Conservation (phyloP, 2,329 filamentous ascomycete genomes). For the Lecanicillium sp. region DNA sequence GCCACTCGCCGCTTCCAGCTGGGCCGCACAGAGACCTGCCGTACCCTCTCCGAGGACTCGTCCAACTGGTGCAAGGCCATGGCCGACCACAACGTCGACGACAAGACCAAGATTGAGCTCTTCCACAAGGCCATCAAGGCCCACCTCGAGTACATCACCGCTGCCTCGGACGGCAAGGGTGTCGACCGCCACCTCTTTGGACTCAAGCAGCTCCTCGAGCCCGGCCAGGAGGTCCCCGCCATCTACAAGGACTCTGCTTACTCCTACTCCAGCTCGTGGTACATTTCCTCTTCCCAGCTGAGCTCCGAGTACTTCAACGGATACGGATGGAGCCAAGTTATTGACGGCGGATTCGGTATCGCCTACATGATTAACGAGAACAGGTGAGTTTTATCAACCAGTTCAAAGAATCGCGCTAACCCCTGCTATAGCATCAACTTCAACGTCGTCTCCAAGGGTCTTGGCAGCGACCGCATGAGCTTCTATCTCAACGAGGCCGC, state of each 20-base stretch:
- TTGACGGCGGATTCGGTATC: constrained; percentile 93
- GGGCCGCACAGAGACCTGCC: constrained; percentile 93
- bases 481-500: constrained; percentile 94
- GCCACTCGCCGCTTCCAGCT: constrained; percentile 92
- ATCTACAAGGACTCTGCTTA: constrained; percentile 86
- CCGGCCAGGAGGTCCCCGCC: constrained; percentile 73
- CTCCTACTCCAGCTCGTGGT: constrained; percentile 81
- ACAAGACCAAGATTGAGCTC: constrained; percentile 61
- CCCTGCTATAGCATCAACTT: constrained; percentile 70
- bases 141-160: constrained; percentile 85
- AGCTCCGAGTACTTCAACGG: constrained; percentile 98
- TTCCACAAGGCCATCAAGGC: constrained; percentile 77
- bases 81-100: constrained; percentile 58
- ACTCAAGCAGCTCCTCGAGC: constrained; percentile 79
- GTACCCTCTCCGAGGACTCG: constrained; percentile 83
- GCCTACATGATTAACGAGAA: constrained; percentile 99
- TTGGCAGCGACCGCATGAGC: constrained; percentile 89
- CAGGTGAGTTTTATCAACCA: constrained; percentile 47
- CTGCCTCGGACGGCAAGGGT: constrained; percentile 85
- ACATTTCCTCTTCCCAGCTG: constrained; percentile 80
- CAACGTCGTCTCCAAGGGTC: constrained; percentile 90
- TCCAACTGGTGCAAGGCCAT: constrained; percentile 87
- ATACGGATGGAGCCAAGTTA: constrained; percentile 97
- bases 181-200: constrained; percentile 97
- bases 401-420: constrained; percentile 15